Evolutionary conservation across 2,329 filamentous ascomycete genomes (phyloP).

Genomic region (Pseudogymnoascus sp.): DNA sequence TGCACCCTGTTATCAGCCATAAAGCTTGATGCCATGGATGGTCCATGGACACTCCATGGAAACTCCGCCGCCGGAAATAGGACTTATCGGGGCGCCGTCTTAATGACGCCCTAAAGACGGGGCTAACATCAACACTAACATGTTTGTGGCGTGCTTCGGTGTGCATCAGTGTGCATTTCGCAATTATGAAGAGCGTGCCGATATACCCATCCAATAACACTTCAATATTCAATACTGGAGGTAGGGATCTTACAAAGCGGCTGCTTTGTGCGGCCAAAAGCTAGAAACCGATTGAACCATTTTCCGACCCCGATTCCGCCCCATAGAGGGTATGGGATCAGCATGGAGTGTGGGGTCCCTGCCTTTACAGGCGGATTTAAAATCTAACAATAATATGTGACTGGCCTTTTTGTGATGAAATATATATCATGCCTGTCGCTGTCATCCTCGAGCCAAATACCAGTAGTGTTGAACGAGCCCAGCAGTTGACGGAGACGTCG

Average conservation of each 20-base stretch:
- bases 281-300: neutral
- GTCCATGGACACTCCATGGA: neutral
- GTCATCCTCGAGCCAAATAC: neutral
- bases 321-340: neutral
- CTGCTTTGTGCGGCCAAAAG: neutral
- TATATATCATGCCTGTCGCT: neutral
- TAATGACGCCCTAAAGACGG: neutral
- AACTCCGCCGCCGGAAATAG: neutral
- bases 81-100: neutral
- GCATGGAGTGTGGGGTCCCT: neutral
- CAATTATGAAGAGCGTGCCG: constrained; percentile 1
- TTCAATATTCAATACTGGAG: neutral
- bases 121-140: neutral
- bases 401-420: neutral
- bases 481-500: neutral
- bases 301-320: neutral
- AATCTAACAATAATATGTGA: neutral
- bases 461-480: neutral
- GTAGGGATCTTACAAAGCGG: neutral
- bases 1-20: neutral
- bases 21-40: neutral
- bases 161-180: constrained; percentile 1
- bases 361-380: neutral
- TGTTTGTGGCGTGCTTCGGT: neutral
- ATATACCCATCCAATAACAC: neutral